Base-by-base conservation (phyloP, 257 asterid species). In the Petunia secreta region DNA sequence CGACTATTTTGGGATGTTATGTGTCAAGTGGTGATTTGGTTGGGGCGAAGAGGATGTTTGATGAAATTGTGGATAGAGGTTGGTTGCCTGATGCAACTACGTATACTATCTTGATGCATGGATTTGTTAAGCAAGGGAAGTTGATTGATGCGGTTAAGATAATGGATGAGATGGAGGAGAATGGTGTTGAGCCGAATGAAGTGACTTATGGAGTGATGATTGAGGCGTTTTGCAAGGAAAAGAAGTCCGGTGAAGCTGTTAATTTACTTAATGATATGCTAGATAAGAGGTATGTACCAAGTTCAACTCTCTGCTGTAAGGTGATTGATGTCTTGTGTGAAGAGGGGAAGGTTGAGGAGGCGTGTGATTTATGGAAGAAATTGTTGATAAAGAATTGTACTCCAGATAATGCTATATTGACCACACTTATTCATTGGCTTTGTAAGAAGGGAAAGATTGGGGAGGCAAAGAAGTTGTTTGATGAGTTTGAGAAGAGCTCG, bases 81-180 rank as follows among this genome's bases (percentile, higher is more conserved):
- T 92, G 97, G 96, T 80, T 91, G 81, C 97, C 97, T 1, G 99
- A 96, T 84, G 98, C 93, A 0, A 94, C 95, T 50, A 90, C 92
- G 0, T 93, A 93, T 84, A 93, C 97, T 0, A 91, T 95, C 78
- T 82, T 95, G 87, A 93, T 95, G 91, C 94, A 93, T n/a, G 99
- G 99, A 55, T 91, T 87, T 78, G 90, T 91, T 80, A 94, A 90
- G 90, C 83, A 81, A 67, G 97, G 98, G 25, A 73, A 41, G 37
- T 87, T 95, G 75, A 89, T 88, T 65, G 89, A 89, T 77, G 99
- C 99, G 16, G 85, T 93, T 4, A 93, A 86, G 83, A 89, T 95
- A 80, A 93, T 93, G 99, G 99, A 95, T 84, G 98, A 91, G 85
- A 95, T 93, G 99, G 94, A 86, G 85, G 97, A 86, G 77, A 91